Base-by-base conservation (phyloP, 345 rosid genomes). In the Pugionium dolabratum region DNA sequence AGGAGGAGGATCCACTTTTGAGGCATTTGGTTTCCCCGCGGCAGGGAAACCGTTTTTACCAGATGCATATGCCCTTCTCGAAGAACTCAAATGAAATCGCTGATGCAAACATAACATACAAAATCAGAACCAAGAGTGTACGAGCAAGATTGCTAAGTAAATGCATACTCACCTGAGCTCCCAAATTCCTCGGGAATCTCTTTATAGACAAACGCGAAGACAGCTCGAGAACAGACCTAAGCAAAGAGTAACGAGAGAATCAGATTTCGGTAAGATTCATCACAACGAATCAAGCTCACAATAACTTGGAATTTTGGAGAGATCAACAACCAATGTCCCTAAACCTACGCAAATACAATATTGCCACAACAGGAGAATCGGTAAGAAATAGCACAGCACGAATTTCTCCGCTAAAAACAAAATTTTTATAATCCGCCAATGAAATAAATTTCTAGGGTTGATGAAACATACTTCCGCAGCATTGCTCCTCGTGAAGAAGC, bases 151-250 rank as follows among this genome's bases (percentile, higher is more conserved):
- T 18, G 55, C 41, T 40, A 68, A 41, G 26, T 5, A 42, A 32
- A 49, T 44, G 49, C 66, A 54, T 5, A 78, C 84, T 53, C 72
- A 79, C 89, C 92, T 78, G 73, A 69, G 78, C 57, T 40, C 62
- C 66, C 76, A 73, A 60, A 67, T 70, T 79, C 73, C 84, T 71
- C 5, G 82, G 82, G 49, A 80, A 52, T 70, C 85, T 83, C 71
- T 72, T 63, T 31, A 62, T 30, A 28, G 85, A 76, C 74, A 65
- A 85, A 63, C 82, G 84, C 26, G 76, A 74, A 2, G 98, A 77
- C 34, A 84, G 67, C 76, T 85, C 86, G 74, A 84, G 75, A 76
- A 90, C 62, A 43, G 87, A 85, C 89, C 94, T 88, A 61, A 27
- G 4, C 57, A 59, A 44, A 11, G 40, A 42, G n/a, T 49, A 51